A percentile compares a stretch with the other conserved stretches of the same genome.
Evolutionary conservation across 1,139 yeast species (phyloP).

Genomic region (Scheffersomyces insectosa): DNA sequence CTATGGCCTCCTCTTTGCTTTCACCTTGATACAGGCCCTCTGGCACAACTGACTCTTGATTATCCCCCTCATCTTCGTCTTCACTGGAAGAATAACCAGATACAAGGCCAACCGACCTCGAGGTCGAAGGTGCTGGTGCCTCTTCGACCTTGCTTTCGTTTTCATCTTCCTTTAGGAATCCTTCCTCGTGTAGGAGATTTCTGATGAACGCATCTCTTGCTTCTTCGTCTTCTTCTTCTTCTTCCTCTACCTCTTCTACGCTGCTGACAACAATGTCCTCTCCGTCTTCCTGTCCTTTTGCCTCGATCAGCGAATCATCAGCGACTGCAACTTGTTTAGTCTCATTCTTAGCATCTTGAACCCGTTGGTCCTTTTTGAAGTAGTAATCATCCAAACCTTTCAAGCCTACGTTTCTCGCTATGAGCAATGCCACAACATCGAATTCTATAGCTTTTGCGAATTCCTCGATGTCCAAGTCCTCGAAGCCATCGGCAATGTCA

Average conservation of each 20-base stretch:
- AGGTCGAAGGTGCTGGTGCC: neutral
- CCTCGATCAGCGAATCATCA: neutral
- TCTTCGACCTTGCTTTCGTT: slow-evolving; percentile 1
- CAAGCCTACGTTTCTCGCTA: slow-evolving; percentile 35
- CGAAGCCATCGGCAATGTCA: slow-evolving; percentile 20
- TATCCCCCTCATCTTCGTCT: slow-evolving; percentile 7
- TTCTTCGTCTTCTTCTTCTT: slow-evolving; percentile 7
- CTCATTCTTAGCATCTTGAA: slow-evolving; percentile 3
- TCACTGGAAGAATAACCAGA: slow-evolving; percentile 13
- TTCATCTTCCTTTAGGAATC: slow-evolving; percentile 9
- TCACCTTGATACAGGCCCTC: neutral
- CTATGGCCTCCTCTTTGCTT: neutral
- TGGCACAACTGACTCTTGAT: slow-evolving; percentile 4
- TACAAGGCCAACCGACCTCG: slow-evolving; percentile 3
- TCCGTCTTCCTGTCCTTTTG: slow-evolving; percentile 4
- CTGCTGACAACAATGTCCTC: slow-evolving; percentile 6
- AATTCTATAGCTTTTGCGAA: slow-evolving; percentile 24
- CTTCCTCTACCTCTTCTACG: slow-evolving; percentile 7
- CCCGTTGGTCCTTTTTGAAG: slow-evolving; percentile 1
- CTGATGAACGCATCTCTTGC: slow-evolving; percentile 15
- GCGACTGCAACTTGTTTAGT: slow-evolving; percentile 2
- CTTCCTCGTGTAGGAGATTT: slow-evolving; percentile 22
- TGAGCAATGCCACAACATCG: slow-evolving; percentile 31
- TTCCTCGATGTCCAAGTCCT: slow-evolving; percentile 14
- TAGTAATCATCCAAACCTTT: slow-evolving; percentile 4